Conservation (phyloP, 2,329 filamentous ascomycete species). For the Dryadomyces quercivorus region DNA sequence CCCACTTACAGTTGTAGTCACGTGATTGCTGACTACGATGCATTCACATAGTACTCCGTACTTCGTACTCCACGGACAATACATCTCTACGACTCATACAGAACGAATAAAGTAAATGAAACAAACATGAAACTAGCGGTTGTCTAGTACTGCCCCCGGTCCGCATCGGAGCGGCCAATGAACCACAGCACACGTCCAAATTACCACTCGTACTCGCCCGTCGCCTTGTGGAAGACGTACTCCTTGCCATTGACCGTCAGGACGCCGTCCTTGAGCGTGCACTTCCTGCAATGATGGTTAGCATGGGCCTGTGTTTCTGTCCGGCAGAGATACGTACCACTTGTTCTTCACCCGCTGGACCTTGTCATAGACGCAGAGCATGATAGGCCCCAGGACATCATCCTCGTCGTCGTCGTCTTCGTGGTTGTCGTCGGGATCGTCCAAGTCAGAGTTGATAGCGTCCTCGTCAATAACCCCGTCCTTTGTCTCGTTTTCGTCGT, state of each 20-base stretch:
- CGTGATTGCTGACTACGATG: too few species aligned
- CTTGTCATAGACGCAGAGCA: slow-evolving; percentile 99
- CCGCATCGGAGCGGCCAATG: too few species aligned
- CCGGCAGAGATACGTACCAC: slow-evolving; percentile 43
- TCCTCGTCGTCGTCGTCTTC: slow-evolving; percentile 82
- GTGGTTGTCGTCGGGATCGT: slow-evolving; percentile 79
- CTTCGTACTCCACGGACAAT: too few species aligned
- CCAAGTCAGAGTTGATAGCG: slow-evolving; percentile 95
- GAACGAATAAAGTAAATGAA: not conserved
- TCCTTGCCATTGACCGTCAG: slow-evolving; percentile 89
- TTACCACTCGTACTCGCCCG: slow-evolving; percentile 96
- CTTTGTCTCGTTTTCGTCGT: slow-evolving; percentile 49
- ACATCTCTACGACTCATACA: too few species aligned
- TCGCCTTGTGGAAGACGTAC: slow-evolving; percentile 96
- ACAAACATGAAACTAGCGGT: not conserved
- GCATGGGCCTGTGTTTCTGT: not conserved
- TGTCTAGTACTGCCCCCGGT: not conserved
- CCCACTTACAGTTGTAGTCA: too few species aligned
- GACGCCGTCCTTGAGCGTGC: slow-evolving; percentile 91
- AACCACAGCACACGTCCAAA: not conserved
- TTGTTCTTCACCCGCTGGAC: slow-evolving; percentile 99
- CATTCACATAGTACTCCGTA: too few species aligned
- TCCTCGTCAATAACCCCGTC: slow-evolving; percentile 67
- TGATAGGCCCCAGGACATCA: slow-evolving; percentile 73
- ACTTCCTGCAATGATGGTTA: slow-evolving; percentile 59